These are phyloP conservation scores for Hygrophorus pudorinus DNA, from an alignment of 768 basidiomycete genomes.

Conservation along the genomic window DNA sequence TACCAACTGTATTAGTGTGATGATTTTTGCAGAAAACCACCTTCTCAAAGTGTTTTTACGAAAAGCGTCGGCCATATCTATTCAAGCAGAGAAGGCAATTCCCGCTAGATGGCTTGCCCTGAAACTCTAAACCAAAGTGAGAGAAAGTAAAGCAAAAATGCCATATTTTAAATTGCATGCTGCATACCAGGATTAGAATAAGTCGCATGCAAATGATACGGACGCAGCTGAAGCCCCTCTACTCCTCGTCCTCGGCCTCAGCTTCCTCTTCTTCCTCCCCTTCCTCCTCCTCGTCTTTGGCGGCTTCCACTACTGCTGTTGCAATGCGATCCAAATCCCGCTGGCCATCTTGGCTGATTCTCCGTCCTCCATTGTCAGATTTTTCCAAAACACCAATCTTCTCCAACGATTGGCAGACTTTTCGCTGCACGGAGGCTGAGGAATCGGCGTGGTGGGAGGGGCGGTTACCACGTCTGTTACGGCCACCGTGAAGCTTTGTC, in stretches of 20 bases:
- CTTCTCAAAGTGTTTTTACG: too few relatives aligned
- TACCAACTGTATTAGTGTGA: too few relatives aligned
- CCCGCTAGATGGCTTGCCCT: too few relatives aligned
- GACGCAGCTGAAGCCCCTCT: constrained; percentile 32
- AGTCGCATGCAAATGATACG: too few relatives aligned
- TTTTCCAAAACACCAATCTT: constrained; percentile 98
- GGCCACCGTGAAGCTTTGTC: constrained; percentile 93
- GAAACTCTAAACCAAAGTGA: background rate
- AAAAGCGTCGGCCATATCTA: too few relatives aligned
- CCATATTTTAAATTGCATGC: constrained; percentile 29
- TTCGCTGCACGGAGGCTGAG: constrained; percentile 86
- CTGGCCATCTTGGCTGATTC: constrained; percentile 95
- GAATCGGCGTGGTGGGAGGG: constrained; percentile 89
- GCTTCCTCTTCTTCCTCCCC: constrained; percentile 67
- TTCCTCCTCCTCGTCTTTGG: constrained; percentile 63
- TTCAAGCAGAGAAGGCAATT: too few relatives aligned
- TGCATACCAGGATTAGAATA: constrained; percentile 26
- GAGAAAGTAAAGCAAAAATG: background rate
- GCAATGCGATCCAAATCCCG: constrained; percentile 93
- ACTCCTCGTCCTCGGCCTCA: constrained; percentile 51
- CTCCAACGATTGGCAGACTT: constrained; percentile 93
- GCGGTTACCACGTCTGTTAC: constrained; percentile 92
- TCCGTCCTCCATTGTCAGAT: constrained; percentile 87
- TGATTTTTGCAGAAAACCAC: too few relatives aligned
- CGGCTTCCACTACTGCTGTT: constrained; percentile 76